Conservation (phyloP, 352 stramenopile species). For the Pythium rhizo-oryzae region DNA sequence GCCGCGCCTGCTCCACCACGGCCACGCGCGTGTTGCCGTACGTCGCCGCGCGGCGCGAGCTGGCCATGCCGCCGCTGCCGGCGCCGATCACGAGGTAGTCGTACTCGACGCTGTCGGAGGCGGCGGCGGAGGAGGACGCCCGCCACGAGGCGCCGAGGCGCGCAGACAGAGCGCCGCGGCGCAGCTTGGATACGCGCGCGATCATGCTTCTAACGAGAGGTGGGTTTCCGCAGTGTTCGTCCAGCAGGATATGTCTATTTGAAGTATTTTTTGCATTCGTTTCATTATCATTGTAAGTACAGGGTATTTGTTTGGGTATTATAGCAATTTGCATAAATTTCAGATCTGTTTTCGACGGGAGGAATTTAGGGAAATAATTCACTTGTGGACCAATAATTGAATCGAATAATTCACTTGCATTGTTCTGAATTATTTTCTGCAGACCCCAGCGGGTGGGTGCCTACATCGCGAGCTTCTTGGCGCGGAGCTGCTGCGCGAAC, state of each 20-base stretch:
- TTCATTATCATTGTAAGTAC: too few relatives aligned
- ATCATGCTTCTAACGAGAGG: too few relatives aligned
- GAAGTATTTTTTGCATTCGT: too few relatives aligned
- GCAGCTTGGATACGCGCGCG: constrained; percentile 50
- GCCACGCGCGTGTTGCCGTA: constrained; percentile 96
- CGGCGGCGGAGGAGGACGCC: constrained; percentile 62
- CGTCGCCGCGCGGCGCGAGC: constrained; percentile 87
- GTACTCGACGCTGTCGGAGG: constrained; percentile 57
- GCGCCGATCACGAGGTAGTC: constrained; percentile 94
- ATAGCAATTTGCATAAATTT: too few relatives aligned
- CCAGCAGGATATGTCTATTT: too few relatives aligned
- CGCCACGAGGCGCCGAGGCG: constrained; percentile 91
- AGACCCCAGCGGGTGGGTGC: neutral
- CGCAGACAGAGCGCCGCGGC: constrained; percentile 33
- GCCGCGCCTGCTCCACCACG: constrained; percentile 95
- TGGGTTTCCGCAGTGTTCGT: too few relatives aligned
- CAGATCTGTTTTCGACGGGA: too few relatives aligned
- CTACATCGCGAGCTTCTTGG: constrained; percentile 9
- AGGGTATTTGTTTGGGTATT: too few relatives aligned
- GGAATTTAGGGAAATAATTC: too few relatives aligned
- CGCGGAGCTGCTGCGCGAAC: constrained; percentile 30
- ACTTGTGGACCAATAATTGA: too few relatives aligned
- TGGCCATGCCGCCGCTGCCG: constrained; percentile 92
- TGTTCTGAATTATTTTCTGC: neutral
- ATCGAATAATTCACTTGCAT: too few relatives aligned